Percentiles rank a stretch among this genome's conserved stretches.
Evolutionary conservation across 164 flowering plant species (phyloP).

Genomic region (Umbilicus rupestris): DNA sequence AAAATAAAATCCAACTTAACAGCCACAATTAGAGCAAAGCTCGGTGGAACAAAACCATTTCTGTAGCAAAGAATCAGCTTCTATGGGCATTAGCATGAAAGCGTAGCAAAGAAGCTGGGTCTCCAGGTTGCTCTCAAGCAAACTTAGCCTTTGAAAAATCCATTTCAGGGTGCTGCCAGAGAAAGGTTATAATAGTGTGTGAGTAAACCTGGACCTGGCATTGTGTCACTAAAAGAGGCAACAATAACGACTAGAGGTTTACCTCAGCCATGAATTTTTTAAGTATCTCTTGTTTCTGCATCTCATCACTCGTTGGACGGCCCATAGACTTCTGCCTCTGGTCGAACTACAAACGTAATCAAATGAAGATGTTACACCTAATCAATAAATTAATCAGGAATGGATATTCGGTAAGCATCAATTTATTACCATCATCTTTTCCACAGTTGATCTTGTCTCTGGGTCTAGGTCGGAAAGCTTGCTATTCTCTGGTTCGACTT

Average conservation of each 20-base stretch:
- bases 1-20: no score
- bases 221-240: not conserved
- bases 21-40: no score
- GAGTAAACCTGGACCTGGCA: not conserved
- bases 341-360: constrained; percentile 52
- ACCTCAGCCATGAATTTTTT: constrained; percentile 95
- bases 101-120: not conserved
- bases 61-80: not conserved
- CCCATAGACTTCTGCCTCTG: constrained; percentile 94
- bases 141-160: constrained; percentile 2
- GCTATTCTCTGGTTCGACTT: constrained; percentile 89
- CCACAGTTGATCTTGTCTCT: constrained; percentile 81
- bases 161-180: constrained; percentile 4
- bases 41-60: no score
- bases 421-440: constrained; percentile 87
- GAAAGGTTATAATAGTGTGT: not conserved
- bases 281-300: constrained; percentile 71
- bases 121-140: not conserved
- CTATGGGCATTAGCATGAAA: not conserved
- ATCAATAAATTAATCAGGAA: not conserved
- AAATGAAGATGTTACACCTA: not conserved
- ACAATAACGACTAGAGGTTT: not conserved
- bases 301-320: constrained; percentile 84
- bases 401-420: not conserved
- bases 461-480: constrained; percentile 77